These are phyloP conservation scores for Teratosphaeria gauchensis DNA, from an alignment of 2,329 filamentous ascomycete genomes.

Conservation along the genomic window DNA sequence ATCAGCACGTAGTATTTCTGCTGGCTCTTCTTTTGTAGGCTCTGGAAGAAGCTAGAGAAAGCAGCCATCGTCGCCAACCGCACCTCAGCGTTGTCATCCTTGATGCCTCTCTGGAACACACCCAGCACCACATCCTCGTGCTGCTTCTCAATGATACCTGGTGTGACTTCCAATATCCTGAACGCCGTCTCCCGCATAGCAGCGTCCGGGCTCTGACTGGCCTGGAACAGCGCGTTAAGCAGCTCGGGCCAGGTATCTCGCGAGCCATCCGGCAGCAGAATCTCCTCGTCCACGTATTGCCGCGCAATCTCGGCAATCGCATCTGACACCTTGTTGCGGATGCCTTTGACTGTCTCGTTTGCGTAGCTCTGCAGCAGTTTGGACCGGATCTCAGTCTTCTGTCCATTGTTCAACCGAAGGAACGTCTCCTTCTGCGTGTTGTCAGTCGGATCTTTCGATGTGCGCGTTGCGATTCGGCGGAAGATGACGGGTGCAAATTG, in stretches of 20 bases:
- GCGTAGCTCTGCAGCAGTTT: slow-evolving; percentile 73
- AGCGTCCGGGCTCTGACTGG: slow-evolving; percentile 75
- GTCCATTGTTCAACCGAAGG: slow-evolving; percentile 62
- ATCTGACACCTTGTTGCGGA: slow-evolving; percentile 93
- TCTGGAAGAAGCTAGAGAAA: slow-evolving; percentile 92
- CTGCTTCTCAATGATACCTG: slow-evolving; percentile 89
- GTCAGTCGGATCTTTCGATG: slow-evolving; percentile 60
- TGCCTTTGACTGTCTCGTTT: slow-evolving; percentile 60
- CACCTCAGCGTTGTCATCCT: slow-evolving; percentile 77
- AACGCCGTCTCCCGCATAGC: slow-evolving; percentile 87
- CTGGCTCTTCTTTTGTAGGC: slow-evolving; percentile 77
- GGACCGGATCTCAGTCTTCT: slow-evolving; percentile 68
- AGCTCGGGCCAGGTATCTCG: slow-evolving; percentile 76
- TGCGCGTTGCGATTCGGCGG: slow-evolving; percentile 83
- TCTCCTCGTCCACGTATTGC: slow-evolving; percentile 74
- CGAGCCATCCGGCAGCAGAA: slow-evolving; percentile 19
- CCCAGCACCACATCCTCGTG: slow-evolving; percentile 83
- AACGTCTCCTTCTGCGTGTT: slow-evolving; percentile 75
- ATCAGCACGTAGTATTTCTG: slow-evolving; percentile 79
- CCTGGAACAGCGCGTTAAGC: slow-evolving; percentile 72
- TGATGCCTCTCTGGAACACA: slow-evolving; percentile 86
- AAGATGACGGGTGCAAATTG: slow-evolving; percentile 92
- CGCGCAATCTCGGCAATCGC: slow-evolving; percentile 92
- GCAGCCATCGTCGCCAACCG: slow-evolving; percentile 92
- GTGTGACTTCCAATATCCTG: slow-evolving; percentile 89